Evolutionary conservation across 1,139 yeast genomes (phyloP), one percentile per base, ranked within the genome.

Genomic region (Debaryomyces subglobosus): DNA sequence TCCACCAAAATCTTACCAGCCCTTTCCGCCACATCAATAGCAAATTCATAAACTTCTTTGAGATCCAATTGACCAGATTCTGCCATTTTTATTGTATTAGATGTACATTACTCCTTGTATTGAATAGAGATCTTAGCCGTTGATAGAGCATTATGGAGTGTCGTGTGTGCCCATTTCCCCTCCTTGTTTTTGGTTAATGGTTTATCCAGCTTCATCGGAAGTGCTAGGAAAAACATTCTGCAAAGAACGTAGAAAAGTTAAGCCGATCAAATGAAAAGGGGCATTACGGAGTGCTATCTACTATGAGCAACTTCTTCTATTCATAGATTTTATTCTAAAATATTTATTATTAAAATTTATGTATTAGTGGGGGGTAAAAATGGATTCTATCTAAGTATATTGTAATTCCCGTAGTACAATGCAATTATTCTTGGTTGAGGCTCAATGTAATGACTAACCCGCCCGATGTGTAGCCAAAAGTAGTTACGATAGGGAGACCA

Each of bases 391-490:
- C 15, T 21, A 35, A 36, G 27, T 36, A 12, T 21, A 16, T 21
- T 16, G 10, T 10, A 8, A 16, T 32, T 15, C 35, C 16, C 18
- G 12, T 32, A 20, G 39, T 21, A 20, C 25, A 36, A 36, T 36
- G 25, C 15, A 36, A 37, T 15, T 20, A 35, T 5, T 35, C 25
- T 35, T 35, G 24, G 24, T 29, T 27, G 15, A 39, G 29, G 10
- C 7, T 5, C 24, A 39, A 39, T 15, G 42, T 39, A 39, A 39
- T 39, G 7, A 15, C 16, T 39, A 39, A 4, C 23, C 42, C 42
- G 9, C 42, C 42, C 2, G 42, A 27, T 13, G 34, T 6, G 64
- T 62, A 39, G 9, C 46, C 46, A 24, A 38, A 44, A 8, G 35
- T 27, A 8, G 36, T 24, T 5, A 30, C 23, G 13, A 21, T 39